Evolutionary conservation across 2,329 filamentous ascomycete species (phyloP).

Genomic region (Leptographium lundbergii): DNA sequence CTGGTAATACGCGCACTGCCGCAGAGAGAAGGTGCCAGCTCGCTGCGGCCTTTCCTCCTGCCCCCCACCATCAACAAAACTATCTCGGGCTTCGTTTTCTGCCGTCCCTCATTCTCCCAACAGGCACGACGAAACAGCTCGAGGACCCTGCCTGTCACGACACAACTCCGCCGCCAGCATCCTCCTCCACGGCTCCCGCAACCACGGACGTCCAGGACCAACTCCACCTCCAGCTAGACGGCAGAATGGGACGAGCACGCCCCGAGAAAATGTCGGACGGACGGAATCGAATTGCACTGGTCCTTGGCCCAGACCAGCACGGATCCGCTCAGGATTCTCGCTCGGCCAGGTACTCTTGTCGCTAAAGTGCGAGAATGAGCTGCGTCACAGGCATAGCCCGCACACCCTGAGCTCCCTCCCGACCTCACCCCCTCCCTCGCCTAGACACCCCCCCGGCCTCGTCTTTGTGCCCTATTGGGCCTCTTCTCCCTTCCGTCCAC

Average conservation of each 20-base stretch:
- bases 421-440: not conserved
- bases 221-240: not conserved
- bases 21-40: not conserved
- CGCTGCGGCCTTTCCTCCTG: not conserved
- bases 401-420: not conserved
- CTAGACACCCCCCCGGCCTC: too few species aligned
- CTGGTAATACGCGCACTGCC: too few species aligned
- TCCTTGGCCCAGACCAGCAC: not conserved
- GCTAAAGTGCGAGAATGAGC: not conserved
- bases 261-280: slow-evolving; percentile 10
- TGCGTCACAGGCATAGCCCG: not conserved
- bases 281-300: slow-evolving; percentile 6
- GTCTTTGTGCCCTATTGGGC: not conserved
- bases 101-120: not conserved
- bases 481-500: slow-evolving; percentile 5
- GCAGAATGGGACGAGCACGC: slow-evolving; percentile 1
- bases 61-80: not conserved
- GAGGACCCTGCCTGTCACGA: too few species aligned
- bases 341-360: not conserved
- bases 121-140: not conserved
- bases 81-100: not conserved
- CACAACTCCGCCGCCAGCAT: not conserved
- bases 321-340: not conserved
- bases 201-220: slow-evolving; percentile 1
- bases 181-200: slow-evolving; percentile 1